These are phyloP conservation scores for Cafeteria roenbergensis DNA, from an alignment of 108 stramenopile genomes.

Conservation along the genomic window DNA sequence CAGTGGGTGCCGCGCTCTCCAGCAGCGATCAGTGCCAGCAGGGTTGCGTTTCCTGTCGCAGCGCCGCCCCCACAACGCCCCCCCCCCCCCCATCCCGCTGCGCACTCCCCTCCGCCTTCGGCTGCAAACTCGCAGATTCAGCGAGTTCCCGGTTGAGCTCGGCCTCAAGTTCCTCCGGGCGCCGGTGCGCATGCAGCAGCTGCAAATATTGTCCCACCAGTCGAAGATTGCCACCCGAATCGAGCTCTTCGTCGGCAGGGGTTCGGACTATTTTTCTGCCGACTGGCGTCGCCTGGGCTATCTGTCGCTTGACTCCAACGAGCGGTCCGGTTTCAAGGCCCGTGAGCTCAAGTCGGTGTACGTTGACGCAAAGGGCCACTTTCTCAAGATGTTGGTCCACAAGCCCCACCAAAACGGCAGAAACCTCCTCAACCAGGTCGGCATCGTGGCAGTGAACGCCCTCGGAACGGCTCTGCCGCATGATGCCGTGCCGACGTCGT, in stretches of 20 bases:
- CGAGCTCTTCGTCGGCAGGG: slow-evolving; percentile 42
- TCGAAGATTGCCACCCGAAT: slow-evolving; percentile 45
- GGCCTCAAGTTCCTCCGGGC: slow-evolving; percentile 24
- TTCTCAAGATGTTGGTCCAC: slow-evolving; percentile 40
- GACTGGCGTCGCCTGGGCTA: slow-evolving; percentile 9
- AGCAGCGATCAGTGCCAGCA: too few relatives aligned
- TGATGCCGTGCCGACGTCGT: neutral
- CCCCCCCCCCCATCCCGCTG: too few relatives aligned
- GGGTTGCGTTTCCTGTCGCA: too few relatives aligned
- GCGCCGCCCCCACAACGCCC: too few relatives aligned
- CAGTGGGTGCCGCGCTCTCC: too few relatives aligned
- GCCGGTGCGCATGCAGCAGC: slow-evolving; percentile 18
- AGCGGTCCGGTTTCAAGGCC: slow-evolving; percentile 40
- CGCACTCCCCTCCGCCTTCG: too few relatives aligned
- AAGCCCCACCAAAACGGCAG: slow-evolving; percentile 16
- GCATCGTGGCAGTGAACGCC: slow-evolving; percentile 1
- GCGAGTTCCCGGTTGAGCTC: slow-evolving; percentile 43
- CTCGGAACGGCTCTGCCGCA: neutral
- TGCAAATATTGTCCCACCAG: slow-evolving; percentile 45
- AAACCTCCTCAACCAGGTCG: slow-evolving; percentile 44
- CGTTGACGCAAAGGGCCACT: slow-evolving; percentile 29
- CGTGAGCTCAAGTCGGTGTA: slow-evolving; percentile 51
- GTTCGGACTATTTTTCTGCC: slow-evolving; percentile 21
- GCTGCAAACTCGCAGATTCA: slow-evolving; percentile 20
- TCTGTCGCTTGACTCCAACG: slow-evolving; percentile 38